Conservation (phyloP, 352 stramenopile species). For the Aphanomyces stellatus region DNA sequence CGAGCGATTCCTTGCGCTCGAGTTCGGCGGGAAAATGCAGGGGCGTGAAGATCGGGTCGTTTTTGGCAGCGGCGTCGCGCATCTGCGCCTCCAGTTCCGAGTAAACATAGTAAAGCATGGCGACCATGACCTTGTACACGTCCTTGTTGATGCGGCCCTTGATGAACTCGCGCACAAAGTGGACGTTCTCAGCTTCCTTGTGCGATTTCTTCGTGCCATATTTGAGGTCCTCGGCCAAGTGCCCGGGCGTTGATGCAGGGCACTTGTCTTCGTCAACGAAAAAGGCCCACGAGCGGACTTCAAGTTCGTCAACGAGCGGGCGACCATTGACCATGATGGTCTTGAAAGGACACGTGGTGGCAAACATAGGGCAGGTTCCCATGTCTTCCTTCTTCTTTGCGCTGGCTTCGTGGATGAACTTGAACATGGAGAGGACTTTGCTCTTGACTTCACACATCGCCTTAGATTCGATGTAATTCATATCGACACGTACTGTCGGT, state of each 20-base stretch:
- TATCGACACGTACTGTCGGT: background rate
- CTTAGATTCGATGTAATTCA: background rate
- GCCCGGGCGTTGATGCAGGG: background rate
- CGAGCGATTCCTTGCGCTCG: conserved; percentile 27
- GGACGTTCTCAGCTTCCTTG: conserved; percentile 58
- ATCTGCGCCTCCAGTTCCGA: conserved; percentile 32
- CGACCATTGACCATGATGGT: conserved; percentile 10
- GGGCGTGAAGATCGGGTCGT: conserved; percentile 27
- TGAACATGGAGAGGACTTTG: conserved; percentile 14
- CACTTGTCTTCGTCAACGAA: conserved; percentile 1
- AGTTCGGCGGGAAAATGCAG: conserved; percentile 51
- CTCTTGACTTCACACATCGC: background rate
- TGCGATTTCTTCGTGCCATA: conserved; percentile 54
- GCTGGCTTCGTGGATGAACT: conserved; percentile 14
- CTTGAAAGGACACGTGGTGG: conserved; percentile 19
- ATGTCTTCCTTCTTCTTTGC: conserved; percentile 5
- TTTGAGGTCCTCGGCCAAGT: conserved; percentile 52
- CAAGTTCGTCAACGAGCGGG: conserved; percentile 13
- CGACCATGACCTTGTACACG: conserved; percentile 45
- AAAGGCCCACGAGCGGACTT: conserved; percentile 9
- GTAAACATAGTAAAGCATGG: conserved; percentile 58
- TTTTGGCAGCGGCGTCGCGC: background rate
- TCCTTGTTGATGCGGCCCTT: conserved; percentile 50
- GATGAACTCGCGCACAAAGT: conserved; percentile 74
- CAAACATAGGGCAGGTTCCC: conserved; percentile 12